A percentile compares a stretch with the other conserved stretches of the same genome.
Evolutionary conservation across 306 rosid species (phyloP).

Genomic region (Luffa aegyptiaca): DNA sequence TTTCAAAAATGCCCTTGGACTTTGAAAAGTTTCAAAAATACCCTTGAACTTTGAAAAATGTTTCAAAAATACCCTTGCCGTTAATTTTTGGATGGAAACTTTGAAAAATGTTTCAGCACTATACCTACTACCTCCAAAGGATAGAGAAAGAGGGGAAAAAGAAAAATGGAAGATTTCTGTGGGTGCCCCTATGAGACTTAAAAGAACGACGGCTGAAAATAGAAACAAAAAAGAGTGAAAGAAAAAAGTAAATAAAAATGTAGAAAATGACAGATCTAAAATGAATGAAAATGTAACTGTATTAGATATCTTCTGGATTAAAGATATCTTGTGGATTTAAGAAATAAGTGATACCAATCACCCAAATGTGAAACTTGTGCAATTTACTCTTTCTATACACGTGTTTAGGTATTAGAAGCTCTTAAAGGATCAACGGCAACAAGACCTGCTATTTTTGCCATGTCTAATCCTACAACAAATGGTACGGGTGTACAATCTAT

Average conservation of each 20-base stretch:
- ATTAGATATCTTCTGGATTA: background rate
- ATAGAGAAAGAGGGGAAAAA: background rate
- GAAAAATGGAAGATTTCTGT: background rate
- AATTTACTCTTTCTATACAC: background rate
- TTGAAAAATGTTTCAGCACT: too few relatives aligned
- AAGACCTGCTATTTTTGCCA: constrained; percentile 95
- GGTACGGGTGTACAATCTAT: constrained; percentile 29
- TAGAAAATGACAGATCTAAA: background rate
- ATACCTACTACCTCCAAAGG: background rate
- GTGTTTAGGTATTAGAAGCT: constrained; percentile 75
- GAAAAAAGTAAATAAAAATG: background rate
- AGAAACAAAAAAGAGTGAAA: background rate
- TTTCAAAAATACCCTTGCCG: too few relatives aligned
- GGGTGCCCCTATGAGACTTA: background rate
- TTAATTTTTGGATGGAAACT: too few relatives aligned
- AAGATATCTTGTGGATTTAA: background rate
- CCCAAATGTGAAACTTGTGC: background rate
- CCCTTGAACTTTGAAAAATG: too few relatives aligned
- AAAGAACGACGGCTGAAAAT: background rate
- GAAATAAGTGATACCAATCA: background rate
- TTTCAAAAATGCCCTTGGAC: too few relatives aligned
- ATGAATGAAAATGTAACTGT: background rate
- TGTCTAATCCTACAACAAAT: constrained; percentile 97
- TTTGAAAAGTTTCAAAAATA: too few relatives aligned
- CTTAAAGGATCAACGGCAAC: constrained; percentile 90